Evolutionary conservation across 371 early-diverging fungal genomes (phyloP), one percentile per base, ranked within the genome.

Genomic region (Mucor indicus): DNA sequence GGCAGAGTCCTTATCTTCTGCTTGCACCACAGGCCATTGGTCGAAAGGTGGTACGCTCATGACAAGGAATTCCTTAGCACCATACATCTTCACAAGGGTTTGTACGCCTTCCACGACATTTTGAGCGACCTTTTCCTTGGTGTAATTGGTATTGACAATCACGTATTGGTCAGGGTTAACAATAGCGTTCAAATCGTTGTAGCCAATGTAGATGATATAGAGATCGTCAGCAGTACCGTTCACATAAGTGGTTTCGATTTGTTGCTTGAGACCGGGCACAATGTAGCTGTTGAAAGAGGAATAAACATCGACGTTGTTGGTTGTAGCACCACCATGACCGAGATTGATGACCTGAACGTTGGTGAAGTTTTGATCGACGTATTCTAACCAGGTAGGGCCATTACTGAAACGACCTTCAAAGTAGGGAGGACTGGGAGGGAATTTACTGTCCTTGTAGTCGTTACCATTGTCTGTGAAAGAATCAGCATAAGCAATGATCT

Each of bases 311-410:
- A 32, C 41, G 38, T 80, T 68, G 47, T 79, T 67, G 6, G 75
- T 65, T 2, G 84, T 78, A 1, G 83, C 81, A 17, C 79, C 81
- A 20, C 78, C 75, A 39, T 70, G 60, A 0, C 79, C 81, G 10
- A 48, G 46, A 48, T 84, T 77, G n/a, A 51, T 49, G 21, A 83
- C 51, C 2, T 45, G 30, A 7, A 10, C 12, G 23, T 55, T 46
- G 38, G 59, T 57, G 1, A 60, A 48, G 4, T 38, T 30, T 17
- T 67, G 48, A 12, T 74, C 62, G 0, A 78, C 47, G 44, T 80
- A 62, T 38, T 81, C 81, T 19, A 69, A 33, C 79, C 79, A 85
- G 23, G 76, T 66, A 24, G 79, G 80, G 15, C 80, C 77, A 54
- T 81, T 82, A 11, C 64, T 53, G 44, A 57, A 76, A 19, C 80